Percentiles rank a stretch among this genome's conserved stretches.
Evolutionary conservation across 441 rosid genomes (phyloP).

Genomic region (Kokia cookei): DNA sequence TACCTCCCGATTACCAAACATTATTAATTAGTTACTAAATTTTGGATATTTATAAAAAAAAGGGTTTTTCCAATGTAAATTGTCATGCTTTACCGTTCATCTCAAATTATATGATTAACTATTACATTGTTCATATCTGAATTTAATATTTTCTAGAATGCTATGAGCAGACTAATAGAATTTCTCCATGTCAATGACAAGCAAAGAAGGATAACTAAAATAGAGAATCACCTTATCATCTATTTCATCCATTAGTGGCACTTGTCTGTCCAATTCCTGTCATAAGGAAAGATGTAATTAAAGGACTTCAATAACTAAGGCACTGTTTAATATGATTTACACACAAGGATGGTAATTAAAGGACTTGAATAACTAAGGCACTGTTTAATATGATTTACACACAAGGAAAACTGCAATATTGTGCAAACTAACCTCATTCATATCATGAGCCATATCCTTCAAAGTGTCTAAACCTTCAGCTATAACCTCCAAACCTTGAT

Average conservation of each 20-base stretch:
- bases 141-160: neutral
- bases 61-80: neutral
- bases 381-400: neutral
- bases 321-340: no score
- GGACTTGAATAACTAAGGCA: neutral
- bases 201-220: neutral
- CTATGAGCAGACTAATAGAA: neutral
- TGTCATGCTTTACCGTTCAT: neutral
- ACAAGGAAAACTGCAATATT: neutral
- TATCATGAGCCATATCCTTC: constrained; percentile 53
- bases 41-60: neutral
- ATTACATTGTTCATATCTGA: neutral
- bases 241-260: constrained; percentile 52
- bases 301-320: no score
- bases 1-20: neutral
- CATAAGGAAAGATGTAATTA: neutral
- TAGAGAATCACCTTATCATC: constrained; percentile 40
- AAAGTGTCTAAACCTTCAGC: constrained; percentile 56
- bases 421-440: constrained; percentile 40
- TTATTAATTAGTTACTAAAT: neutral
- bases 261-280: constrained; percentile 58
- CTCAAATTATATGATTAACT: neutral
- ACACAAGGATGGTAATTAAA: neutral
- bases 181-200: neutral
- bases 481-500: constrained; percentile 52